phyloP scores from a whole-genome alignment of 768 basidiomycete species.

The Sporobolomyces roseus region DNA sequence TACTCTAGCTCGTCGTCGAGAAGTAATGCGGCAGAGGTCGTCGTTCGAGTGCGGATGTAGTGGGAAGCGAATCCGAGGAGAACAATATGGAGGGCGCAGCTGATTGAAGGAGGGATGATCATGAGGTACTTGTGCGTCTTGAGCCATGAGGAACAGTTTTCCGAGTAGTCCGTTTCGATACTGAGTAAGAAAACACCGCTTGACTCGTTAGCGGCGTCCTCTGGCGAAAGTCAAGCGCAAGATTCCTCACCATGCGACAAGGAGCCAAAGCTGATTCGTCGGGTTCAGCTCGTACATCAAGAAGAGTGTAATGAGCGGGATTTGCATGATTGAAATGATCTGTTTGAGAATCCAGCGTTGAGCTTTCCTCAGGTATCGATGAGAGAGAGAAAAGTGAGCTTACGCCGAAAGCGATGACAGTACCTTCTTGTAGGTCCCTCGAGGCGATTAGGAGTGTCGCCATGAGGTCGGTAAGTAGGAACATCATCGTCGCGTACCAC shows the following conservation, averaged over 20 bases:
- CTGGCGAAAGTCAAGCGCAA: not conserved
- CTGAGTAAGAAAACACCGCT: not conserved
- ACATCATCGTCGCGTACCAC: constrained; percentile 4
- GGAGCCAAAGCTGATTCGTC: constrained; percentile 6
- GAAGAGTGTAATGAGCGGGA: constrained; percentile 18
- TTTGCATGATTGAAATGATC: constrained; percentile 25
- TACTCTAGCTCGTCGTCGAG: not conserved
- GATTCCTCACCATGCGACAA: constrained; percentile 17
- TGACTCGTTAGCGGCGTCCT: not conserved
- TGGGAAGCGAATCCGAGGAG: constrained; percentile 1
- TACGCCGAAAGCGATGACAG: constrained; percentile 16
- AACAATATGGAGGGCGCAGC: constrained; percentile 12
- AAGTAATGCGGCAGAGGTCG: not conserved
- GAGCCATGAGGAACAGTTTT: constrained; percentile 18
- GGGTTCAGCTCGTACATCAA: constrained; percentile 19
- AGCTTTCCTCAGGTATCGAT: too few species aligned
- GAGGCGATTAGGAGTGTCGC: constrained; percentile 10
- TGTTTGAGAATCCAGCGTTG: not conserved
- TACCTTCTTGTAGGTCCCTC: constrained; percentile 27
- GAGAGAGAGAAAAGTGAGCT: too few species aligned
- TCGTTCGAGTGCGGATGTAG: constrained; percentile 14
- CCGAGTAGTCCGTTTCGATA: not conserved
- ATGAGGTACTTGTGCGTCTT: not conserved
- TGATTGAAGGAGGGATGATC: not conserved
- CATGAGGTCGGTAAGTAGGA: constrained; percentile 24